These are phyloP conservation scores for Tephrocybe sp. DNA, from an alignment of 768 basidiomycete genomes.

Conservation along the genomic window DNA sequence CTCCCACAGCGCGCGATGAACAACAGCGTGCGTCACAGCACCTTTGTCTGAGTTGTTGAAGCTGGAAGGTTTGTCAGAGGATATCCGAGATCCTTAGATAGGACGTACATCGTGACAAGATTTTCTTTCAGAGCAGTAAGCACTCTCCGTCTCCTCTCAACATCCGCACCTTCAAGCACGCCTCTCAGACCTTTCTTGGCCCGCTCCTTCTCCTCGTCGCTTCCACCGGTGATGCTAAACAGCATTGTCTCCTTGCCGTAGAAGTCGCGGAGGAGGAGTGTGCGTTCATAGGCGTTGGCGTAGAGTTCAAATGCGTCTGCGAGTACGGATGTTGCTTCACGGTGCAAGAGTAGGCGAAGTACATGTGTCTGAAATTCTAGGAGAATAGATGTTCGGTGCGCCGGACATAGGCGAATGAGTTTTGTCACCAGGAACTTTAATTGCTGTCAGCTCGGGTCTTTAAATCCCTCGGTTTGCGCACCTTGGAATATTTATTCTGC, in stretches of 20 bases:
- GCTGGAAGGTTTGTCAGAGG: constrained; percentile 35
- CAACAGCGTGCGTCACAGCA: constrained; percentile 81
- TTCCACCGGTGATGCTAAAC: constrained; percentile 58
- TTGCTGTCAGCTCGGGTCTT: background rate
- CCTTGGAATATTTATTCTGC: constrained; percentile 91
- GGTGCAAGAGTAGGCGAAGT: constrained; percentile 76
- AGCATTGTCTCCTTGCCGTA: constrained; percentile 87
- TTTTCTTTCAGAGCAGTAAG: constrained; percentile 72
- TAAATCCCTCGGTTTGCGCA: constrained; percentile 24
- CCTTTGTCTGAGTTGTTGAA: constrained; percentile 94
- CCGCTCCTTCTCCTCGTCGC: constrained; percentile 60
- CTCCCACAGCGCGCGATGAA: constrained; percentile 87
- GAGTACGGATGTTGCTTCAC: constrained; percentile 80
- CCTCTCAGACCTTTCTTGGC: constrained; percentile 69
- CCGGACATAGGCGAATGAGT: constrained; percentile 72
- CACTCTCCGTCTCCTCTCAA: constrained; percentile 66
- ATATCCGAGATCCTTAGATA: background rate
- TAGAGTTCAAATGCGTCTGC: constrained; percentile 90
- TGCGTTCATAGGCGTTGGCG: constrained; percentile 81
- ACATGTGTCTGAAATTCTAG: constrained; percentile 77
- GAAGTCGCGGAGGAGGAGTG: constrained; percentile 80
- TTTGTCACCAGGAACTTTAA: constrained; percentile 78
- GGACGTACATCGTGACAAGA: constrained; percentile 68
- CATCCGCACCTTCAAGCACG: constrained; percentile 62
- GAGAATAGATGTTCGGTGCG: constrained; percentile 75